A percentile compares a stretch with the other conserved stretches of the same genome.
These are phyloP conservation scores for Sporobolomyces pararoseus DNA, from an alignment of 768 basidiomycete genomes.

Conservation along the genomic window DNA sequence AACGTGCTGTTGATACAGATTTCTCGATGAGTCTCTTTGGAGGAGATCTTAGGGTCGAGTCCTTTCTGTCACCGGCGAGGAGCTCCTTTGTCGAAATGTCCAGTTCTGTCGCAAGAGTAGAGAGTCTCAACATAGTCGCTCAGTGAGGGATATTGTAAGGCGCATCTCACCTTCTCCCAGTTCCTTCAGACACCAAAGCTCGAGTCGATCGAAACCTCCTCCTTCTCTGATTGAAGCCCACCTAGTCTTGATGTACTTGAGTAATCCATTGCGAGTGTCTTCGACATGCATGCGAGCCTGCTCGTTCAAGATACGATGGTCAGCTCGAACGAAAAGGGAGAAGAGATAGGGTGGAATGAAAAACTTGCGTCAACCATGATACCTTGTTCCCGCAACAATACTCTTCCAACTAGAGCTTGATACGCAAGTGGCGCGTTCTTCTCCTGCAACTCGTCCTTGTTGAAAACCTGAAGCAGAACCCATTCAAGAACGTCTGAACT, in stretches of 20 bases:
- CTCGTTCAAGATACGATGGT: no score
- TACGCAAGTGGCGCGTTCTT: conserved; percentile 67
- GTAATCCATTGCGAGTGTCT: conserved; percentile 60
- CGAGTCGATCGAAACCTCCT: conserved; percentile 76
- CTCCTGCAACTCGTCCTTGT: conserved; percentile 57
- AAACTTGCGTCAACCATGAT: conserved; percentile 40
- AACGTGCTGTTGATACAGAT: neutral
- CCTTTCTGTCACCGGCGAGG: conserved; percentile 48
- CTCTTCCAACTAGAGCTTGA: conserved; percentile 50
- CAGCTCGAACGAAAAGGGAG: no score
- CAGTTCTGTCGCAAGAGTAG: conserved; percentile 52
- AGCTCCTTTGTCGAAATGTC: conserved; percentile 76
- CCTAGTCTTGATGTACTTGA: conserved; percentile 69
- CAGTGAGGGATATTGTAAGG: neutral
- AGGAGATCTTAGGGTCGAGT: conserved; percentile 12
- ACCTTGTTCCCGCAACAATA: conserved; percentile 49
- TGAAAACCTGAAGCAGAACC: conserved; percentile 64
- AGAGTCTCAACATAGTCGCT: conserved; percentile 50
- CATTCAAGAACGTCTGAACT: conserved; percentile 66
- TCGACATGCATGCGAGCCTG: conserved; percentile 73
- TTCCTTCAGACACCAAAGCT: conserved; percentile 82
- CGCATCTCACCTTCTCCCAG: conserved; percentile 67
- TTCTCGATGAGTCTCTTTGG: conserved; percentile 1
- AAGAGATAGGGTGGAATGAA: conserved; percentile 52
- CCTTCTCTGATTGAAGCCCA: conserved; percentile 72